A percentile compares a stretch with the other conserved stretches of the same genome.
Evolutionary conservation across 2,329 filamentous ascomycete genomes (phyloP).

Genomic region (Dactylellina leptospora): DNA sequence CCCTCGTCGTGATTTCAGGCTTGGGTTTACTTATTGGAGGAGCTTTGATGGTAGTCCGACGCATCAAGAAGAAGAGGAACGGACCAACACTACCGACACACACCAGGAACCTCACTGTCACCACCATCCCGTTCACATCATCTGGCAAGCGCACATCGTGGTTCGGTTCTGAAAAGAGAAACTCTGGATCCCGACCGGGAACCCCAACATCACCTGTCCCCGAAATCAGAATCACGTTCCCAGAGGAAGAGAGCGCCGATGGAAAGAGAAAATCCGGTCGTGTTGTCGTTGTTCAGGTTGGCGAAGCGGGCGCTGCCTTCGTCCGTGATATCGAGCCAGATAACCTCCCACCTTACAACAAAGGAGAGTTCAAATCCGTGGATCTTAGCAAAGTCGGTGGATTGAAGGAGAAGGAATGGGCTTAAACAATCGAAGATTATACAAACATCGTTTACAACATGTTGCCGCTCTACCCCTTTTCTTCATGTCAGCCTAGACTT

Average conservation of each 20-base stretch:
- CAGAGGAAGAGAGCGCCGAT: conserved; percentile 87
- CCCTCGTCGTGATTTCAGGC: conserved; percentile 79
- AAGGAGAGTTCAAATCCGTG: conserved; percentile 89
- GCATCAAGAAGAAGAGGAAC: conserved; percentile 67
- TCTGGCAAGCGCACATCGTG: conserved; percentile 52
- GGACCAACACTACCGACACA: conserved; percentile 50
- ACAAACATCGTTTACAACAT: conserved; percentile 18
- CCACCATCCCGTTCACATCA: conserved; percentile 58
- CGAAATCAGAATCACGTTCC: conserved; percentile 98
- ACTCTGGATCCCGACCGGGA: conserved; percentile 55
- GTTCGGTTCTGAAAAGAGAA: conserved; percentile 56
- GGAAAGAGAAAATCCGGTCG: conserved; percentile 84
- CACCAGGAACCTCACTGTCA: conserved; percentile 66
- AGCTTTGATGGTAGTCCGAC: conserved; percentile 76
- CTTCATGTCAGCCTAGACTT: conserved; percentile 45
- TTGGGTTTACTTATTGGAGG: conserved; percentile 74
- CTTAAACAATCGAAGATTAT: conserved; percentile 19
- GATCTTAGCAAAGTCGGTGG: conserved; percentile 95
- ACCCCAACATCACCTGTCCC: conserved; percentile 81
- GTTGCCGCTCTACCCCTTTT: conserved; percentile 18
- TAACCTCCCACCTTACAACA: conserved; percentile 76
- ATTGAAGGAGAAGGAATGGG: conserved; percentile 81
- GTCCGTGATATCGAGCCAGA: conserved; percentile 79
- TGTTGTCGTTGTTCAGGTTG: conserved; percentile 89
- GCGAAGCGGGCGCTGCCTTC: conserved; percentile 80